Evolutionary conservation across 1,284 basidiomycete species (phyloP).

Genomic region (Trametes hirsuta): DNA sequence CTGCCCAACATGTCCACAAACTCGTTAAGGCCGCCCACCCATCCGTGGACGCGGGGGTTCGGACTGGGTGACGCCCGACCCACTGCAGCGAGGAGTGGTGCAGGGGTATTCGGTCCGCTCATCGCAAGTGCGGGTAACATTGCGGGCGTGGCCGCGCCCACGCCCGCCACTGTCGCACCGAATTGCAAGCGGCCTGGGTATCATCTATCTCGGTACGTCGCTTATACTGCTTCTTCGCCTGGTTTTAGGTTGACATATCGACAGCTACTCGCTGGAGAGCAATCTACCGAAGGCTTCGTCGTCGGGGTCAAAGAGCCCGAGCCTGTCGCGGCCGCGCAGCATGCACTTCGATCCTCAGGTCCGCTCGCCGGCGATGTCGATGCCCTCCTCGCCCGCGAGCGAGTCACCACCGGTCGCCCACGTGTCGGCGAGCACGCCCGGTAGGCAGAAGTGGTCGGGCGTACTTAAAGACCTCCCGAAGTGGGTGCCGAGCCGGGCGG

Average conservation of each 20-base stretch:
- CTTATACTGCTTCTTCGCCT: background rate
- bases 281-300: constrained; percentile 19
- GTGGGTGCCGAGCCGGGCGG: constrained; percentile 26
- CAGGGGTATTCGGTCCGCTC: constrained; percentile 74
- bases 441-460: constrained; percentile 36
- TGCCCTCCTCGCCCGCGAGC: constrained; percentile 17
- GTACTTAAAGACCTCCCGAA: constrained; percentile 40
- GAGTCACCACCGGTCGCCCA: constrained; percentile 18
- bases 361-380: constrained; percentile 9
- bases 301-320: background rate
- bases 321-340: constrained; percentile 29
- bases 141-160: constrained; percentile 61
- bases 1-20: constrained; percentile 6
- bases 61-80: constrained; percentile 39
- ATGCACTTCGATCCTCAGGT: constrained; percentile 23
- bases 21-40: constrained; percentile 16
- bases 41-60: constrained; percentile 20
- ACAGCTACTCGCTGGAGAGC: constrained; percentile 34
- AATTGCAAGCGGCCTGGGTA: constrained; percentile 72
- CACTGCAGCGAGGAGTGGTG: constrained; percentile 54
- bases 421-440: constrained; percentile 10
- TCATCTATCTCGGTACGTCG: constrained; percentile 59
- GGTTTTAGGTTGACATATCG: background rate
- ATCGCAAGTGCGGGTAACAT: constrained; percentile 74
- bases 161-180: constrained; percentile 59